Base-by-base conservation (phyloP, 768 basidiomycete genomes). In the Epithele typhae region DNA sequence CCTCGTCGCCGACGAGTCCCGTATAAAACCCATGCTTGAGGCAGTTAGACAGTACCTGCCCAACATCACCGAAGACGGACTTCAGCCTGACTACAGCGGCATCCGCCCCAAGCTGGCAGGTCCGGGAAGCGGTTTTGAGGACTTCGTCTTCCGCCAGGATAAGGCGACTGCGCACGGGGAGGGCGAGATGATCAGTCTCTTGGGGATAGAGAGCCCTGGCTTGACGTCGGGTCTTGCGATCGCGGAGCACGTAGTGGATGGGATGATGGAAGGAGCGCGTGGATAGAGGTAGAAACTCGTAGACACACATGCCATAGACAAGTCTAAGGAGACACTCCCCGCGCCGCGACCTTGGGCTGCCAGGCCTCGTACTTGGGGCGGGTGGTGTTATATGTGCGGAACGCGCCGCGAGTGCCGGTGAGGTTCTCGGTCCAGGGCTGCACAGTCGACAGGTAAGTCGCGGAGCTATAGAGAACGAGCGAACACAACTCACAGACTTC, bases 141-240 rank as follows among this genome's bases (percentile, higher is more conserved):
- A 98, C 60, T 97, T 96, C 59, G 65, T 82, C 7, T 71, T 92
- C 60, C 75, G 84, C 35, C 75, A 66, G 18, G 82, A 92, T 59
- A 79, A 80, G 46, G 42, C 61, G 52, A 38, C 61, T 63, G 25
- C 51, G 41, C 40, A 59, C 55, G 30, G 55, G 45, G 37, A 67
- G 68, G 53, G 52, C 10, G 39, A 40, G 44, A 84, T 98, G 82
- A 75, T 97, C 55, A 92, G 82, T 61, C 67, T 96, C 50, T 62
- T 92, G 60, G 92, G 93, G 0, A 92, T 98, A 51, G 92, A 96
- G 62, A 90, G 86, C 52, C 95, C 95, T 0, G 95, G 95, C 0
- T 66, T 98, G 60, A 98, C 95, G 4, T 78, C 87, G 9, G 79
- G 79, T 57, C 75, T 98, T 54, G 92, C 89, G 3, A 85, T 95